Base-by-base conservation (phyloP, 169 alveolate genomes). In the Cryptosporidium canis region DNA sequence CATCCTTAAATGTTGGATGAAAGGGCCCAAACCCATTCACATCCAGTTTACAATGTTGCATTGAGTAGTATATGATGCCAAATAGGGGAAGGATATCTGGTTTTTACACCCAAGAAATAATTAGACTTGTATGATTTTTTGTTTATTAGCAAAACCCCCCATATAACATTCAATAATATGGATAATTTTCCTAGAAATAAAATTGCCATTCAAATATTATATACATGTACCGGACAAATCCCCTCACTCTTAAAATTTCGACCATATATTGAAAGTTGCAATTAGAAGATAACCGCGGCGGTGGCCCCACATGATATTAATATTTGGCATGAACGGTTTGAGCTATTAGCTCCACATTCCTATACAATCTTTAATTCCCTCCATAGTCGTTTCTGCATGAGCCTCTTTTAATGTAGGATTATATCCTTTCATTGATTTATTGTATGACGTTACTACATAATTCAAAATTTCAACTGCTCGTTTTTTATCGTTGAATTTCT, bases 211-310 rank as follows among this genome's bases (percentile, higher is more conserved):
- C 24, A 3, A 21, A 6, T 51, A 51, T 12, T 51, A 33, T 51
- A n/a, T n/a, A 51, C 63, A 51, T 51, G 63, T 51, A 51, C 33
- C 63, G 16, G 63, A 18, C 0, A 18, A 45, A 33, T 44, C 83
- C 83, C 83, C 83, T 67, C 83, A 67, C 83, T 67, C 83, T 43
- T 24, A 43, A 67, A 6, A n/a, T 18, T 67, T 67, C 37, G 8
- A 41, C 35, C 27, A 11, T 31, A 41, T 66, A n/a, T 66, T 18
- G 18, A 41, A 61, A 35, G 14, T 14, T 12, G 31, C n/a, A 33
- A 31, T 24, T 61, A 61, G 45, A 16, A 61, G 41, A 61, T 29
- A 24, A 14, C 24, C 45, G 3, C 16, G 43, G 63, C 83, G 64
- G 83, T 16, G 44, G 11, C 65, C 61, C 83, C 83, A 67, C 83